Evolutionary conservation across 371 early-diverging fungal species (phyloP), one percentile per base, ranked within the genome.

Genomic region (Encephalitozoon intestinalis): DNA sequence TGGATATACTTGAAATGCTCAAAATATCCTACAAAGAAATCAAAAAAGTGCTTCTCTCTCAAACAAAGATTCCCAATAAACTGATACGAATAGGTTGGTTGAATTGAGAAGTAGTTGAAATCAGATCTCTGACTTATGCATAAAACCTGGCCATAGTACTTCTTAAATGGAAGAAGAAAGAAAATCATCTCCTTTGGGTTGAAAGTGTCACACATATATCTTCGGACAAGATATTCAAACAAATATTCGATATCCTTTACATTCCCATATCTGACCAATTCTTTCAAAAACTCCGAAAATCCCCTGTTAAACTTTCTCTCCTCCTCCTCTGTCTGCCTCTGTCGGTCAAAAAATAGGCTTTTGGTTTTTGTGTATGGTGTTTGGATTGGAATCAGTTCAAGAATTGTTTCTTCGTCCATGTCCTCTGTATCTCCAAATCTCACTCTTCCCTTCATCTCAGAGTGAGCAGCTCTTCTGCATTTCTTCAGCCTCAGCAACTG

Each of bases 201-300:
- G 64, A 31, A 78, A 4, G 76, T 67, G 46, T 78, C 53, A 37
- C 70, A 52, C 25, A 21, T 3, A 40, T 81, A 81, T 37, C 70
- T 77, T n/a, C 81, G 0, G 0, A 71, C 50, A 12, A 81, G 31
- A 58, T 76, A 81, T 18, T 81, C 81, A 7, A 78, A 50, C 58
- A 81, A 23, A 67, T 49, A 73, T 41, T 70, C 71, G 28, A 49
- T 41, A 8, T 43, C 69, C 31, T 66, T 51, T 18, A 11, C 18
- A 0, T 73, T 25, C 4, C 40, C 54, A 34, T 73, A 51, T 23
- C 11, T 31, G 28, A 77, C 30, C 30, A 78, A 50, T 0, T 40
- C 37, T 25, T 28, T 70, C 18, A 81, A n/a, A 43, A 79, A 78
- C 28, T 7, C 21, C 28, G 44, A n/a, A 39, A 81, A 70, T 54